Base-by-base conservation (phyloP, 1,284 basidiomycete species). In the Puccinia triticina region DNA sequence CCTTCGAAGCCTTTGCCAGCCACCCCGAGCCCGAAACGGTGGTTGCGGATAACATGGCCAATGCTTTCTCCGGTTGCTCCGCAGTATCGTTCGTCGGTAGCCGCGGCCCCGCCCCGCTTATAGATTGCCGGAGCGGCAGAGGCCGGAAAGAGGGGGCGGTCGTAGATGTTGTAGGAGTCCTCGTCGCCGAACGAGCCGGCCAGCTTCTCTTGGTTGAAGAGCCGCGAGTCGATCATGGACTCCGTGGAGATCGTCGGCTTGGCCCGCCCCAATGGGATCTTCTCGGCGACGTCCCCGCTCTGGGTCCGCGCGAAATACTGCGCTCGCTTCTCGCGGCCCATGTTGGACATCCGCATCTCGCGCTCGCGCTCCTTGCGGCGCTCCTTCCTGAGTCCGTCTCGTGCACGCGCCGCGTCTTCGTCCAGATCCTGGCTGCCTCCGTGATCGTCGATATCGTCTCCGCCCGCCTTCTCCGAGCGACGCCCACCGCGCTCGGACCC, bases 251-350 rank as follows among this genome's bases (percentile, higher is more conserved):
- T 86, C 0, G 96, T 94, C 11, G 97, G 97, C 88, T 99, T 99
- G 66, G 97, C 97, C 61, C 99, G 90, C 50, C 97, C 97, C 29
- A 99, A 91, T 1, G 97, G 97, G 80, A 99, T 93, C 89, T 99
- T 99, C 88, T 99, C 97, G 0, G 96, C 98, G 73, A 99, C 98
- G 86, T 99, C 97, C 85, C 97, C 93, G 87, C 98, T 98, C 89
- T 95, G 95, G 86, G 83, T 98, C 94, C 93, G 91, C 34, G 96
- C 94, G 80, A 99, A 90, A 90, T 94, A 92, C 89, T 97, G 97
- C 34, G 97, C 95, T 8, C 97, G 91, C 87, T 95, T 93, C 88
- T 99, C 97, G 50, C 92, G 92, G 53, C 97, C 97, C 97, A 99
- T 99, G 86, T 98, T 98, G 88, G 91, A 95, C 95, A 99, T 97